Evolutionary conservation across 208 protist species (phyloP).

Genomic region (Acanthamoeba lugdunensis): DNA sequence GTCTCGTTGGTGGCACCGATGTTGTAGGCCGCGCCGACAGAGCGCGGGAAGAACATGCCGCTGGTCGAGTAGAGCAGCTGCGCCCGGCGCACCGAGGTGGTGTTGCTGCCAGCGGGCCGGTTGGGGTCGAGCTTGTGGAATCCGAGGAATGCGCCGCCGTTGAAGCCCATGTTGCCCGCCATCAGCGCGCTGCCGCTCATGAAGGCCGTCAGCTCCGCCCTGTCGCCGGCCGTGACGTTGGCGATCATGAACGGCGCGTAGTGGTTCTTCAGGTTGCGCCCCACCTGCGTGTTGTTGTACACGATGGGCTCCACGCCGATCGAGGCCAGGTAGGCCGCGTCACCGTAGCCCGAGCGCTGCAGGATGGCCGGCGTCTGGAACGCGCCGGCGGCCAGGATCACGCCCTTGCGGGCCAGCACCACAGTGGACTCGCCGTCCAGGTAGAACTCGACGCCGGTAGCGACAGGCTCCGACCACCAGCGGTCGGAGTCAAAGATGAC

Average conservation of each 20-base stretch:
- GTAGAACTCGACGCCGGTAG: not conserved
- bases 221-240: not conserved
- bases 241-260: not conserved
- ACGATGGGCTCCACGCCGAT: not conserved
- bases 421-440: not conserved
- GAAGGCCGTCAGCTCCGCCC: not conserved
- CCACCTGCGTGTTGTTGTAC: constrained; percentile 25
- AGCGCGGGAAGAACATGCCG: not conserved
- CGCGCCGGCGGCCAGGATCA: not conserved
- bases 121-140: not conserved
- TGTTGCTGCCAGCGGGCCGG: not conserved
- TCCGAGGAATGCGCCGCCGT: not conserved
- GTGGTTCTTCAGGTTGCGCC: constrained; percentile 2
- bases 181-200: not conserved
- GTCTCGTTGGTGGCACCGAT: not conserved
- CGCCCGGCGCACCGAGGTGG: not conserved
- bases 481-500: not conserved
- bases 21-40: not conserved
- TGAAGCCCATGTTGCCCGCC: constrained; percentile 1
- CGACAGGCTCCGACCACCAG: not conserved
- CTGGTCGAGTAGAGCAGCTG: constrained; percentile 4
- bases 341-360: constrained; percentile 25
- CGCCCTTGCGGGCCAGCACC: not conserved
- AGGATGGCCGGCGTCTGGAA: constrained; percentile 1
- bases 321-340: not conserved